Conservation (phyloP, 768 basidiomycete species). For the Russula virescens region DNA sequence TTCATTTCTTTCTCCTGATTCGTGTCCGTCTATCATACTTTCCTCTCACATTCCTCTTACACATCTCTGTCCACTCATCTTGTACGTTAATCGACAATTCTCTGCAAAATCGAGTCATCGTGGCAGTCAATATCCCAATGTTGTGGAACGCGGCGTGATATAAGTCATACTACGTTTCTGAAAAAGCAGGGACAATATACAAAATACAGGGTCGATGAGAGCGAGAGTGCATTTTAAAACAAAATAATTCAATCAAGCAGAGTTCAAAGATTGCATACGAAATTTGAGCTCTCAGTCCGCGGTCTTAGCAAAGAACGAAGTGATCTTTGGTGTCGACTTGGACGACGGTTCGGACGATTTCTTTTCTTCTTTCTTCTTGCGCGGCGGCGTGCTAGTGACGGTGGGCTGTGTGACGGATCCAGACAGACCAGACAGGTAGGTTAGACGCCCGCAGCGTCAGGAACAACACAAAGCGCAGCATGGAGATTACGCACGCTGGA, state of each 20-base stretch:
- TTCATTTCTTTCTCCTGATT: slow-evolving; percentile 22
- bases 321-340: slow-evolving; percentile 20
- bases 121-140: background rate
- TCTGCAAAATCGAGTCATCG: slow-evolving; percentile 19
- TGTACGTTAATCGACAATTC: slow-evolving; percentile 28
- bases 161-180: background rate
- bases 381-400: background rate
- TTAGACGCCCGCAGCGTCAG: background rate
- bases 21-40: slow-evolving; percentile 25
- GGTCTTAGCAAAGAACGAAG: slow-evolving; percentile 23
- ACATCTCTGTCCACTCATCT: slow-evolving; percentile 25
- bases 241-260: background rate
- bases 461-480: background rate
- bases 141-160: too few relatives aligned
- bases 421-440: too few relatives aligned
- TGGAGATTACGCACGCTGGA: slow-evolving; percentile 1
- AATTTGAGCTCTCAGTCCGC: background rate
- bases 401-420: background rate
- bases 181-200: background rate
- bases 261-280: background rate
- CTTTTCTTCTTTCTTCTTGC: slow-evolving; percentile 20
- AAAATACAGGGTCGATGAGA: background rate
- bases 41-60: slow-evolving; percentile 23
- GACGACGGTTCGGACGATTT: background rate
- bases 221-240: background rate